Conservation (phyloP, 345 rosid species). For the Abelmoschus esculentus region DNA sequence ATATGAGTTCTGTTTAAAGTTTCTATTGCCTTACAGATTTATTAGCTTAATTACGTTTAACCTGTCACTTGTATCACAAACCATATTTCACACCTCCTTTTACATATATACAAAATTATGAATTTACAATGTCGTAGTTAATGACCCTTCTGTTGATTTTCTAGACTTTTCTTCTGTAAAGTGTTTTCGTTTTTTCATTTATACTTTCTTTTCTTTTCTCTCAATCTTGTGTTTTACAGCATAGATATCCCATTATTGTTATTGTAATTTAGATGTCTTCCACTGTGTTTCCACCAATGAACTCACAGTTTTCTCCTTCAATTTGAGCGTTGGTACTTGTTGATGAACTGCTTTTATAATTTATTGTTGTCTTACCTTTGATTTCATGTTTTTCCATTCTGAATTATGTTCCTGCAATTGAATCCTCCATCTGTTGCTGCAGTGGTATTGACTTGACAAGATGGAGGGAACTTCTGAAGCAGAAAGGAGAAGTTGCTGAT, state of each 20-base stretch:
- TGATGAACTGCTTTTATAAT: not conserved
- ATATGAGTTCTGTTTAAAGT: not conserved
- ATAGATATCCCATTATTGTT: not conserved
- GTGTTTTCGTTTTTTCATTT: not conserved
- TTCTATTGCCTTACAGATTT: not conserved
- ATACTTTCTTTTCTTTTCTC: not conserved
- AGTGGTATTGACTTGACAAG: constrained; percentile 78
- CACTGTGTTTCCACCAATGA: not conserved
- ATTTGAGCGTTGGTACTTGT: not conserved
- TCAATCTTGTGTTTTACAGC: not conserved
- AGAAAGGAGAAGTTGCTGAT: constrained; percentile 65
- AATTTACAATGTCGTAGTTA: not conserved
- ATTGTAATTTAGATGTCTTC: not conserved
- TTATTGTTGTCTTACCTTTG: not conserved
- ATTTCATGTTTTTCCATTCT: not conserved
- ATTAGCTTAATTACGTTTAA: not conserved
- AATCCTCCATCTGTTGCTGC: constrained; percentile 18
- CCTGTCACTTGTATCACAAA: not conserved
- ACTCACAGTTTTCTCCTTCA: not conserved
- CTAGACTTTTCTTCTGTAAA: too few relatives aligned
- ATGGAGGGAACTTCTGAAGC: constrained; percentile 72
- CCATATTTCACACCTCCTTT: not conserved
- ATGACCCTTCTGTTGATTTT: not conserved
- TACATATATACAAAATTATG: not conserved
- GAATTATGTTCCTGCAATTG: not conserved